Evolutionary conservation across 306 rosid species (phyloP).

Genomic region (Trichosanthes cucumerina): DNA sequence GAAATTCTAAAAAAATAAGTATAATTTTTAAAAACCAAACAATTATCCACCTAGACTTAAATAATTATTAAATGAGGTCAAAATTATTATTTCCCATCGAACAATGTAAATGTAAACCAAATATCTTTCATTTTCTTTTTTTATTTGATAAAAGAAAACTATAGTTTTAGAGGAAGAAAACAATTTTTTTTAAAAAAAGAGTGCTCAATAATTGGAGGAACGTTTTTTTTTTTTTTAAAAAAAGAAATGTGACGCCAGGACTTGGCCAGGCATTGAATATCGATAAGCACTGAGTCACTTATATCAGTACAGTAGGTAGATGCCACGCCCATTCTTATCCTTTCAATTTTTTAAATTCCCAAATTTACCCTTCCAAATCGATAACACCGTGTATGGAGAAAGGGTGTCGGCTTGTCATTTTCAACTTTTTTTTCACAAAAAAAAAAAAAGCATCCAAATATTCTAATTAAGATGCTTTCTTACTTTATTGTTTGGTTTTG

Average conservation of each 20-base stretch:
- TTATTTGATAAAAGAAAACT: no score
- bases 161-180: not conserved
- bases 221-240: no score
- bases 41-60: no score
- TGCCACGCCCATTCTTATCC: conserved; percentile 4
- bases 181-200: not conserved
- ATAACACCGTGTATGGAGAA: not conserved
- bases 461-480: not conserved
- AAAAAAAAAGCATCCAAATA: not conserved
- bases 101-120: no score
- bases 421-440: not conserved
- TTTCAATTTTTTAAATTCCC: not conserved
- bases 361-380: not conserved
- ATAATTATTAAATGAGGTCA: no score
- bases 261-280: not conserved
- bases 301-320: not conserved
- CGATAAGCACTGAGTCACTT: not conserved
- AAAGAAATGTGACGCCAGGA: not conserved
- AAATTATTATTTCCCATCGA: no score
- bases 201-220: not conserved
- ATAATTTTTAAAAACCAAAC: no score
- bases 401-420: not conserved
- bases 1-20: no score
- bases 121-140: no score
- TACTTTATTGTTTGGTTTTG: not conserved